Evolutionary conservation across 2,329 filamentous ascomycete genomes (phyloP).

Genomic region (Cladosporium sp.): DNA sequence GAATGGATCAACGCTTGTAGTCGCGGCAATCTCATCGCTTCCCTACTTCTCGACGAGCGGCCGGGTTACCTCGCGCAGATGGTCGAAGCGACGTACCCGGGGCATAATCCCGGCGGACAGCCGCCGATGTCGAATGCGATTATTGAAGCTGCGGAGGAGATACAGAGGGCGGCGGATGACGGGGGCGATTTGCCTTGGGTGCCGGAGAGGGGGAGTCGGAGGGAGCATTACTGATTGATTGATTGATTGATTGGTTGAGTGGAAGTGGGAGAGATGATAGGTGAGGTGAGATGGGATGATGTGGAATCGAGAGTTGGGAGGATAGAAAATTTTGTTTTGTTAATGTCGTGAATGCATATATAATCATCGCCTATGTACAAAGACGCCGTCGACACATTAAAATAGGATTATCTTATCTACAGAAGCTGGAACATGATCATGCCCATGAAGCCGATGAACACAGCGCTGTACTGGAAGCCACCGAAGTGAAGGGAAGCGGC

Average conservation of each 20-base stretch:
- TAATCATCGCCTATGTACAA: neutral
- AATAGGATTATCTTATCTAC: neutral
- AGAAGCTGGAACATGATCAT: conserved; percentile 13
- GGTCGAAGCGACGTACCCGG: neutral
- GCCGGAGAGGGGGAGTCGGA: neutral
- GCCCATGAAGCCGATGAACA: conserved; percentile 7
- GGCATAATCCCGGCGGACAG: neutral
- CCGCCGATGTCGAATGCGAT: neutral
- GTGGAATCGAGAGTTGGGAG: neutral
- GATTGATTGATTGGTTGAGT: no score
- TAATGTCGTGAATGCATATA: neutral
- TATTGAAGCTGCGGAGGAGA: neutral
- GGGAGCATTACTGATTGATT: neutral
- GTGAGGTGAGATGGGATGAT: neutral
- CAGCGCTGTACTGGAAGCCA: conserved; percentile 10
- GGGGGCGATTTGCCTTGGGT: neutral
- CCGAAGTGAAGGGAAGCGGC: neutral
- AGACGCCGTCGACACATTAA: neutral
- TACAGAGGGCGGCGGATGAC: neutral
- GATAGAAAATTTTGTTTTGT: neutral
- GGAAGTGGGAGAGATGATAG: neutral
- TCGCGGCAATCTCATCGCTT: neutral
- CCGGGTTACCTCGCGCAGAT: neutral
- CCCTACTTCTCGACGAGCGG: neutral
- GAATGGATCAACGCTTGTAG: neutral